Conservation (phyloP, 805 yeast genomes). For the Brettanomyces bruxellensis region DNA sequence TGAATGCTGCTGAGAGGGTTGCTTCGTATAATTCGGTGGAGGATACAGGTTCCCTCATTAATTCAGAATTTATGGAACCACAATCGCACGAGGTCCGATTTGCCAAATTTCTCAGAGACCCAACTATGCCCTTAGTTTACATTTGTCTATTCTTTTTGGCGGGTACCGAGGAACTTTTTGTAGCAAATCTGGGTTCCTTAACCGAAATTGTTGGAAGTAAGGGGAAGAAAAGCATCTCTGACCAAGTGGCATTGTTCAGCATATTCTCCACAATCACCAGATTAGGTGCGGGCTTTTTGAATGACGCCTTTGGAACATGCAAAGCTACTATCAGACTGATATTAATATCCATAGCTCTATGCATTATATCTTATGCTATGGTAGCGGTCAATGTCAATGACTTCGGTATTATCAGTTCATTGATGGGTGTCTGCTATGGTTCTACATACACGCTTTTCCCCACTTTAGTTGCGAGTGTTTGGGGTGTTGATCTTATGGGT, state of each 20-base stretch:
- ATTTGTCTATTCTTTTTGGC: conserved; percentile 54
- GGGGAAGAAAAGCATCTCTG: conserved; percentile 20
- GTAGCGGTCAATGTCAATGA: conserved; percentile 7
- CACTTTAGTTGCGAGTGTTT: conserved; percentile 63
- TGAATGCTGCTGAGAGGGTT: conserved; percentile 1
- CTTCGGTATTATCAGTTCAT: conserved; percentile 25
- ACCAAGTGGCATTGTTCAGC: conserved; percentile 53
- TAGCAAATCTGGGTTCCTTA: conserved; percentile 72
- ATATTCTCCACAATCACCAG: conserved; percentile 60
- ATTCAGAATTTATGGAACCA: conserved; percentile 18
- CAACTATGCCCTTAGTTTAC: conserved; percentile 55
- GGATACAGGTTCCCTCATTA: conserved; percentile 28
- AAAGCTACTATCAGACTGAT: conserved; percentile 5
- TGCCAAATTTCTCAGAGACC: conserved; percentile 34
- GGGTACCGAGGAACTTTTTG: conserved; percentile 82
- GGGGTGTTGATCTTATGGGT: conserved; percentile 85
- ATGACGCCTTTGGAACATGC: conserved; percentile 41
- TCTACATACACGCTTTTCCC: conserved; percentile 79
- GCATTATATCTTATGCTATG: conserved; percentile 7
- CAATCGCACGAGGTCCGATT: conserved; percentile 20
- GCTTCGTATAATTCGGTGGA: conserved; percentile 5
- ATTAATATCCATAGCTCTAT: conserved; percentile 4
- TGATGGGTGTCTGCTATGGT: conserved; percentile 72
- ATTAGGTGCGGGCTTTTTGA: conserved; percentile 51
- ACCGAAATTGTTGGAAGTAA: conserved; percentile 27